Evolutionary conservation across 805 yeast genomes (phyloP).

Genomic region (Myxozyma neotropica): DNA sequence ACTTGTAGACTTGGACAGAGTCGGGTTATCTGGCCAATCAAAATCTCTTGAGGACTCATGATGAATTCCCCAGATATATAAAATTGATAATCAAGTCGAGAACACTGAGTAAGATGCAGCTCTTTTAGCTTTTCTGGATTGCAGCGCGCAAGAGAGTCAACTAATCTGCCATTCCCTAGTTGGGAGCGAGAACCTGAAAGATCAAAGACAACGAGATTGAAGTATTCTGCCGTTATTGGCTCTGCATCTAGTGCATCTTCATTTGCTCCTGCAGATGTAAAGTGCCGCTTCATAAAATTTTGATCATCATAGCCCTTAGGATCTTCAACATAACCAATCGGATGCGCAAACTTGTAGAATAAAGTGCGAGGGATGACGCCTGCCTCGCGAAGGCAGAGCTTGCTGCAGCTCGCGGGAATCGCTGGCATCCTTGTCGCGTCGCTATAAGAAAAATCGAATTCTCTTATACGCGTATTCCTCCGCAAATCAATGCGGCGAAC

Average conservation of each 20-base stretch:
- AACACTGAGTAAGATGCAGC: slow-evolving; percentile 7
- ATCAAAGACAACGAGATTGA: slow-evolving; percentile 13
- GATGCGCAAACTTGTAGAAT: neutral
- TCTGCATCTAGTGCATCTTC: slow-evolving; percentile 1
- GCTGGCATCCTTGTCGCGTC: slow-evolving; percentile 23
- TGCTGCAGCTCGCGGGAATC: neutral
- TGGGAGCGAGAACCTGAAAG: slow-evolving; percentile 15
- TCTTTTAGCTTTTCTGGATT: neutral
- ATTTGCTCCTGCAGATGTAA: neutral
- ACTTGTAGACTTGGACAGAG: slow-evolving; percentile 3
- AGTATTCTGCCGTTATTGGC: slow-evolving; percentile 10
- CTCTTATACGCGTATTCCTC: neutral
- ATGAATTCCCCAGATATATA: neutral
- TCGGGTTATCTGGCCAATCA: slow-evolving; percentile 1
- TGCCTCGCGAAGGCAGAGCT: slow-evolving; percentile 8
- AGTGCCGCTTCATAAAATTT: neutral
- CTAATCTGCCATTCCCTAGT: slow-evolving; percentile 4
- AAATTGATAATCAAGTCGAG: neutral
- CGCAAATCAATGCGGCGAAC: slow-evolving; percentile 17
- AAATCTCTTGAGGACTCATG: neutral
- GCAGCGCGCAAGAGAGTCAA: slow-evolving; percentile 17
- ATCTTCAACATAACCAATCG: slow-evolving; percentile 17
- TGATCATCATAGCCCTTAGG: slow-evolving; percentile 4
- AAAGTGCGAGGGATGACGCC: slow-evolving; percentile 11
- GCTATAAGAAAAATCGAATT: slow-evolving; percentile 16